phyloP scores from a whole-genome alignment of 2,329 filamentous ascomycete genomes.

The Ilyonectria sp. region DNA sequence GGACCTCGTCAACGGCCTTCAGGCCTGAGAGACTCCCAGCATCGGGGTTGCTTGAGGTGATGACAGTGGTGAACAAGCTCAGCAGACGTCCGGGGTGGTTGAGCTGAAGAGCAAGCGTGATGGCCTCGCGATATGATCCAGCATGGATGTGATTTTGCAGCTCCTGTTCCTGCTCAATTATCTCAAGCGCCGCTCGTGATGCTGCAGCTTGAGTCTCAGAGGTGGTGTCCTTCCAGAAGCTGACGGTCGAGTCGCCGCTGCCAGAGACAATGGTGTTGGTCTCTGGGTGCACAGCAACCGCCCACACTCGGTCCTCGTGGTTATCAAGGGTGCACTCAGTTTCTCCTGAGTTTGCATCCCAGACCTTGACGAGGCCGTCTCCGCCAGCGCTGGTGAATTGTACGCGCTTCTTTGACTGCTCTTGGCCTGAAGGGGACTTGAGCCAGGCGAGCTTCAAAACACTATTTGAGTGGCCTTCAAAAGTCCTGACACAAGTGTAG shows the following conservation, averaged over 20 bases:
- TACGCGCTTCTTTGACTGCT: constrained; percentile 71
- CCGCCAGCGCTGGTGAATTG: constrained; percentile 90
- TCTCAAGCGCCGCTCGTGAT: constrained; percentile 80
- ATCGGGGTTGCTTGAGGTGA: constrained; percentile 74
- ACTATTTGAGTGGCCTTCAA: constrained; percentile 96
- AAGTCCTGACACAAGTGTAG: constrained; percentile 92
- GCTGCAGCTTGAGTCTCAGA: constrained; percentile 82
- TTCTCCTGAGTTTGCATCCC: constrained; percentile 90
- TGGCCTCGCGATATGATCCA: constrained; percentile 92
- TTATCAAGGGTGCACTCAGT: constrained; percentile 93
- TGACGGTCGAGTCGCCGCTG: constrained; percentile 91
- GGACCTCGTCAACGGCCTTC: constrained; percentile 84
- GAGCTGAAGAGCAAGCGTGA: constrained; percentile 90
- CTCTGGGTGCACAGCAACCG: constrained; percentile 79
- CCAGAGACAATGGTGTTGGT: constrained; percentile 87
- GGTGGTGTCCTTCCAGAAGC: constrained; percentile 96
- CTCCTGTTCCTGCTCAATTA: constrained; percentile 94
- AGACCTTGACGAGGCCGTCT: constrained; percentile 96
- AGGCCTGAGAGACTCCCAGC: constrained; percentile 75
- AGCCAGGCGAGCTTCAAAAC: constrained; percentile 96
- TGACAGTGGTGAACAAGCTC: constrained; percentile 85
- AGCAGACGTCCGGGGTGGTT: constrained; percentile 94
- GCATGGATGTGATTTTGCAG: constrained; percentile 92
- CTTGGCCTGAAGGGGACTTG: constrained; percentile 64
- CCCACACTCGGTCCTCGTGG: constrained; percentile 96